These are phyloP conservation scores for Rhizopus sp. DNA, from an alignment of 371 early-diverging fungal species.

Conservation along the genomic window DNA sequence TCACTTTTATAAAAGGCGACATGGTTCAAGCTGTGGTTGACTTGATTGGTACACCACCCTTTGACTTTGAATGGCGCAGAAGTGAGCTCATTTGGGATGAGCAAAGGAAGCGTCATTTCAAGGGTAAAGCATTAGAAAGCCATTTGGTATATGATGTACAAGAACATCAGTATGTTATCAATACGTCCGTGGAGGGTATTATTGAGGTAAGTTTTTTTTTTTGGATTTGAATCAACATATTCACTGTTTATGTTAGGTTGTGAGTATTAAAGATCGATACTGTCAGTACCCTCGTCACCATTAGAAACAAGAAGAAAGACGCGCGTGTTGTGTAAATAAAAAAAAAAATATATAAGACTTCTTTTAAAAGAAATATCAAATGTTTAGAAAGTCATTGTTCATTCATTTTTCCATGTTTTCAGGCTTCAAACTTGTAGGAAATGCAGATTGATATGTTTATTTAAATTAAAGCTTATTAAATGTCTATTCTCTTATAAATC, in stretches of 20 bases:
- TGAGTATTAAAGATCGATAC: constrained; percentile 44
- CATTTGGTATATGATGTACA: constrained; percentile 45
- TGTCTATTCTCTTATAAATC: too few species aligned
- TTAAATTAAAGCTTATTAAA: too few species aligned
- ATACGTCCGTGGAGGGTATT: constrained; percentile 51
- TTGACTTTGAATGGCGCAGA: constrained; percentile 57
- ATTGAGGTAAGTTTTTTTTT: constrained; percentile 40
- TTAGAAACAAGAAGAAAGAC: neutral
- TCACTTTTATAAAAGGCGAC: constrained; percentile 29
- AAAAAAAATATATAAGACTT: neutral
- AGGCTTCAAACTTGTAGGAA: too few species aligned
- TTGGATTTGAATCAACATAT: neutral
- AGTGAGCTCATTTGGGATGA: constrained; percentile 47
- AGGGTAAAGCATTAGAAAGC: constrained; percentile 49
- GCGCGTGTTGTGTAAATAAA: constrained; percentile 7
- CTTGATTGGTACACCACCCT: constrained; percentile 53
- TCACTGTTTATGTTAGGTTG: constrained; percentile 25
- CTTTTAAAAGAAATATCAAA: neutral
- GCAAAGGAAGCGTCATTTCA: constrained; percentile 37
- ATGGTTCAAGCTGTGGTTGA: constrained; percentile 53
- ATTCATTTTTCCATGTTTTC: too few species aligned
- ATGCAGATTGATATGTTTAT: too few species aligned
- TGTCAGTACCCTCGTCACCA: constrained; percentile 42
- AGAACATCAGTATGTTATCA: constrained; percentile 43
- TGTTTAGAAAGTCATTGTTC: too few species aligned